Evolutionary conservation across 306 rosid genomes (phyloP).

Genomic region (Hippophae gyantsensis): DNA sequence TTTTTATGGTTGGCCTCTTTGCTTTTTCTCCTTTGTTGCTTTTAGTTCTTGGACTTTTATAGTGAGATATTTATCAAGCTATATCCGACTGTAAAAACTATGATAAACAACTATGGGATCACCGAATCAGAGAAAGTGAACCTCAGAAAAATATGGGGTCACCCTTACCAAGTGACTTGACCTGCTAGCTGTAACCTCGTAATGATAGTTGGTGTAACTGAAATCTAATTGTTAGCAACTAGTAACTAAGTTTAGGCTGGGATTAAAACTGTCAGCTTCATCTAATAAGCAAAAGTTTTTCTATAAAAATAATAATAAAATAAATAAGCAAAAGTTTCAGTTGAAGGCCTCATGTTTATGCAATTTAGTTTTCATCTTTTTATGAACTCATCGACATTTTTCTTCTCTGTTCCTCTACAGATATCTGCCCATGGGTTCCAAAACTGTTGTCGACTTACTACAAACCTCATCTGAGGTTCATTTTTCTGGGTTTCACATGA

Average conservation of each 20-base stretch:
- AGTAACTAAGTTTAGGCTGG: not conserved
- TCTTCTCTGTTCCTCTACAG: slow-evolving; percentile 18
- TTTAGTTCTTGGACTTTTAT: not conserved
- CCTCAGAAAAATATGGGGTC: too few relatives aligned
- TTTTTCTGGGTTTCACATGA: slow-evolving; percentile 80
- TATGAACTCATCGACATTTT: not conserved
- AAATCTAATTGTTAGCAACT: not conserved
- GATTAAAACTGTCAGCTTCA: too few relatives aligned
- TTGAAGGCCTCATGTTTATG: not conserved
- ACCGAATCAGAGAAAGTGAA: too few relatives aligned
- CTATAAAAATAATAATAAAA: not conserved
- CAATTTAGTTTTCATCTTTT: not conserved
- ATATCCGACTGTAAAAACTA: too few relatives aligned
- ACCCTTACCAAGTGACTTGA: too few relatives aligned
- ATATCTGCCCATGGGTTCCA: slow-evolving; percentile 47
- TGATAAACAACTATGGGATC: too few relatives aligned
- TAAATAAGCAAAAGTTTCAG: not conserved
- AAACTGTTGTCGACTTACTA: slow-evolving; percentile 69
- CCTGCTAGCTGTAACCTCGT: too few relatives aligned
- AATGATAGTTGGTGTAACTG: too few relatives aligned
- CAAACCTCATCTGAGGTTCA: slow-evolving; percentile 91
- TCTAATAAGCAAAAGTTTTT: not conserved
- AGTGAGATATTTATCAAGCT: not conserved
- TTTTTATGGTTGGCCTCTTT: not conserved
- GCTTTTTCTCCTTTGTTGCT: not conserved